A percentile compares a stretch with the other conserved stretches of the same genome.
These are phyloP conservation scores for Phascolomyces articulosus DNA, from an alignment of 371 early-diverging fungal genomes.

Conservation along the genomic window DNA sequence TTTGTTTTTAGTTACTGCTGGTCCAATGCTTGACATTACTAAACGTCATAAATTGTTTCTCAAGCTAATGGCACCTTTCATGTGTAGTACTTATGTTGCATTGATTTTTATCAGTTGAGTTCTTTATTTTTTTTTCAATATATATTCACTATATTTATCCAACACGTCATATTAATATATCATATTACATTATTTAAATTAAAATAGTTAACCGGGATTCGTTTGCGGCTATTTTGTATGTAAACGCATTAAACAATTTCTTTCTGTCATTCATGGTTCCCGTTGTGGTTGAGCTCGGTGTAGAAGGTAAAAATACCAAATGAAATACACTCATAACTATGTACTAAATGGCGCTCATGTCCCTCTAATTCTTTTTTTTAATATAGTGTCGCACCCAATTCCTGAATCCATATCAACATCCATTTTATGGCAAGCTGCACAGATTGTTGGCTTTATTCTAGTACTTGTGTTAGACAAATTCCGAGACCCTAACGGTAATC, in stretches of 20 bases:
- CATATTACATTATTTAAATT: too few species aligned
- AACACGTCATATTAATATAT: too few species aligned
- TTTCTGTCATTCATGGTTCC: slow-evolving; percentile 47
- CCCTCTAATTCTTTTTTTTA: too few species aligned
- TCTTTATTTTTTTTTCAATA: not conserved
- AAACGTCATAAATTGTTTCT: slow-evolving; percentile 52
- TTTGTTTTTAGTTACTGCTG: slow-evolving; percentile 34
- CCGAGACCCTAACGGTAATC: slow-evolving; percentile 37
- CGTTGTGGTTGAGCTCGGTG: slow-evolving; percentile 42
- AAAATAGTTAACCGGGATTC: slow-evolving; percentile 38
- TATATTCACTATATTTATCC: too few species aligned
- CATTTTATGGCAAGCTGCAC: slow-evolving; percentile 40
- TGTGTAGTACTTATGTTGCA: slow-evolving; percentile 52
- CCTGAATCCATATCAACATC: slow-evolving; percentile 44
- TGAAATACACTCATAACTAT: too few species aligned
- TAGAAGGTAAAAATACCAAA: slow-evolving; percentile 43
- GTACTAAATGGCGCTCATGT: too few species aligned
- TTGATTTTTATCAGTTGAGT: slow-evolving; percentile 52
- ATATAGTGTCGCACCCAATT: slow-evolving; percentile 16
- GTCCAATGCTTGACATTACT: slow-evolving; percentile 57
- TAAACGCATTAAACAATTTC: slow-evolving; percentile 37
- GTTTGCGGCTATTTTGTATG: slow-evolving; percentile 40
- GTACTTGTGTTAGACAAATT: slow-evolving; percentile 39
- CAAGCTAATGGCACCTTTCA: slow-evolving; percentile 53
- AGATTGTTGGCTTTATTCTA: slow-evolving; percentile 35